These are phyloP conservation scores for Polychaeton citri DNA, from an alignment of 2,329 filamentous ascomycete species.

Conservation along the genomic window DNA sequence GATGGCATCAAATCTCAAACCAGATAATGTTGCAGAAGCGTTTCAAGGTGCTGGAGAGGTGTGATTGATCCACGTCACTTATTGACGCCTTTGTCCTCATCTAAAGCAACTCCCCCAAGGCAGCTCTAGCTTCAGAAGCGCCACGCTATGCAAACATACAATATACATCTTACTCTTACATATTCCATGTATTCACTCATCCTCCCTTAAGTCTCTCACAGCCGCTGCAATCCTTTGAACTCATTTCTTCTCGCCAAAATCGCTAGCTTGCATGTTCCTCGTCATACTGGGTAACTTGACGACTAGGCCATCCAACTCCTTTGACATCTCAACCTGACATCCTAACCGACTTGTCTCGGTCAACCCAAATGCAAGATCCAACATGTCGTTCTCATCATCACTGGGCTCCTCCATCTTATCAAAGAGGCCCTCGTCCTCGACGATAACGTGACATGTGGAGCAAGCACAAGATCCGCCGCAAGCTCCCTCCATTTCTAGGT, in stretches of 20 bases:
- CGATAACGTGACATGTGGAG: conserved; percentile 85
- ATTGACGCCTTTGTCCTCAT: too few species aligned
- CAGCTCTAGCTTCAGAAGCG: neutral
- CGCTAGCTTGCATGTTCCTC: conserved; percentile 85
- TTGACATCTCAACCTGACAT: conserved; percentile 84
- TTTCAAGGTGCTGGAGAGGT: too few species aligned
- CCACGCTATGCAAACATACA: neutral
- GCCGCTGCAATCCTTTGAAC: too few species aligned
- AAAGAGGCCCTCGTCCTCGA: conserved; percentile 51
- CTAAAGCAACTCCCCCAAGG: too few species aligned
- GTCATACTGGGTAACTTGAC: conserved; percentile 77
- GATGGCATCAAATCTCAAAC: too few species aligned
- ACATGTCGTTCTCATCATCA: conserved; percentile 61
- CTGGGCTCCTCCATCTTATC: conserved; percentile 31
- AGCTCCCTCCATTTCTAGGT: conserved; percentile 95
- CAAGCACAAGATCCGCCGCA: conserved; percentile 91
- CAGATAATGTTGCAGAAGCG: too few species aligned
- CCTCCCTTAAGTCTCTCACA: too few species aligned
- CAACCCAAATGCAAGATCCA: conserved; percentile 79
- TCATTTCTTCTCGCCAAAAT: conserved; percentile 48
- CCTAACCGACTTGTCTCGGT: conserved; percentile 76
- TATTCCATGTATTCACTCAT: too few species aligned
- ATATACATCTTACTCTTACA: neutral
- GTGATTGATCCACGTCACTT: too few species aligned
- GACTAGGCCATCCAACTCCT: conserved; percentile 73